A percentile compares a stretch with the other conserved stretches of the same genome.
phyloP scores from a whole-genome alignment of 371 early-diverging fungal species.

The Smittium culicis region DNA sequence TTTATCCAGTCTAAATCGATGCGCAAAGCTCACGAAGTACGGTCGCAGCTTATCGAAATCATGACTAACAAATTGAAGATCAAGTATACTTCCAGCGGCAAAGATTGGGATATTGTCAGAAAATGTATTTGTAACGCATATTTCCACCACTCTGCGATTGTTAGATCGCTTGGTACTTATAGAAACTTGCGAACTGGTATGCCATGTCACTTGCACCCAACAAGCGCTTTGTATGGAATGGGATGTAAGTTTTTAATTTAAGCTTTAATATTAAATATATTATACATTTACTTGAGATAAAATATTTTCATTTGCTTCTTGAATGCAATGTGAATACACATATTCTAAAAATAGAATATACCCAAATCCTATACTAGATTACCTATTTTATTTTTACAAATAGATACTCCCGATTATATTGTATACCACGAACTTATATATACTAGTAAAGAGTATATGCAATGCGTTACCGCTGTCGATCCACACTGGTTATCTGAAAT shows the following conservation, averaged over 20 bases:
- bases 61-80: slow-evolving; percentile 50
- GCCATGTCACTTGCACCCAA: slow-evolving; percentile 93
- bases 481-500: slow-evolving; percentile 86
- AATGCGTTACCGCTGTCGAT: slow-evolving; percentile 93
- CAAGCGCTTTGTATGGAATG: slow-evolving; percentile 80
- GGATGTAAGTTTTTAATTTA: slow-evolving; percentile 33
- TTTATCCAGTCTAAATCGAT: slow-evolving; percentile 87
- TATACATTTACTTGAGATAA: too few relatives aligned
- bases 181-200: slow-evolving; percentile 84
- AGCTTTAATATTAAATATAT: too few relatives aligned
- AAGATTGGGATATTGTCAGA: slow-evolving; percentile 83
- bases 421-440: slow-evolving; percentile 93
- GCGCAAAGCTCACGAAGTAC: slow-evolving; percentile 89
- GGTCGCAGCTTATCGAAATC: slow-evolving; percentile 83
- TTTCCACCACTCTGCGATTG: slow-evolving; percentile 87
- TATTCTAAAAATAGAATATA: too few relatives aligned
- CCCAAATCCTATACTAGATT: too few relatives aligned
- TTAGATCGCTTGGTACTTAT: slow-evolving; percentile 88
- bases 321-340: too few relatives aligned
- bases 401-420: slow-evolving; percentile 81
- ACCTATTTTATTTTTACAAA: too few relatives aligned
- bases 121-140: slow-evolving; percentile 92
- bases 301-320: too few relatives aligned
- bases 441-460: slow-evolving; percentile 97
- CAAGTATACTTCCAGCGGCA: slow-evolving; percentile 65